These are phyloP conservation scores for Metschnikowia colocasiae DNA, from an alignment of 805 yeast species.

Conservation along the genomic window DNA sequence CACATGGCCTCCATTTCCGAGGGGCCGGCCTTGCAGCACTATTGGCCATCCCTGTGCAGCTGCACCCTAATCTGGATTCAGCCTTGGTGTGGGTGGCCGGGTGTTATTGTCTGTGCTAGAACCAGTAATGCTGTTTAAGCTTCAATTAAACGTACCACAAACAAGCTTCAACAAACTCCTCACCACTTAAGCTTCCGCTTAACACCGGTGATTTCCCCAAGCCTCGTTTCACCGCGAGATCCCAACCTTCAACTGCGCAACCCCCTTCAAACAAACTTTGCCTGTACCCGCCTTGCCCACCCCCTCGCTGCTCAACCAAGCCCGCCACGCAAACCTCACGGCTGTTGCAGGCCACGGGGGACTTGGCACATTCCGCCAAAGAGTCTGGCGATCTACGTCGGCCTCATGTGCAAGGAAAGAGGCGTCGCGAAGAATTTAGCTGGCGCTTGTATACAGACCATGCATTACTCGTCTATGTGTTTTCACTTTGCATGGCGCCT, in stretches of 20 bases:
- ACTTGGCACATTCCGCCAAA: not conserved
- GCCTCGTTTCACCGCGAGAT: too few species aligned
- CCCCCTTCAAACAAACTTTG: too few species aligned
- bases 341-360: not conserved
- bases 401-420: not conserved
- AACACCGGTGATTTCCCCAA: too few species aligned
- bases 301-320: too few species aligned
- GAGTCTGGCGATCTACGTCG: not conserved
- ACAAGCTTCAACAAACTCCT: not conserved
- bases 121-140: not conserved
- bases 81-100: not conserved
- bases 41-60: not conserved
- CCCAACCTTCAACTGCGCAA: too few species aligned
- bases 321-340: too few species aligned
- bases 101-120: not conserved
- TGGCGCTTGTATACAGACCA: not conserved
- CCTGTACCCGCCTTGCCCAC: too few species aligned
- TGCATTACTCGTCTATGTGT: slow-evolving; percentile 5
- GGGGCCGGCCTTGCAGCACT: slow-evolving; percentile 1
- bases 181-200: too few species aligned
- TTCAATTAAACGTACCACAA: not conserved
- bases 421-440: not conserved
- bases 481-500: slow-evolving; percentile 4
- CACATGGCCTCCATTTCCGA: not conserved
- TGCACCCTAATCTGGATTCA: not conserved